Conservation (phyloP, 768 basidiomycete species). For the Grammothele lineata region DNA sequence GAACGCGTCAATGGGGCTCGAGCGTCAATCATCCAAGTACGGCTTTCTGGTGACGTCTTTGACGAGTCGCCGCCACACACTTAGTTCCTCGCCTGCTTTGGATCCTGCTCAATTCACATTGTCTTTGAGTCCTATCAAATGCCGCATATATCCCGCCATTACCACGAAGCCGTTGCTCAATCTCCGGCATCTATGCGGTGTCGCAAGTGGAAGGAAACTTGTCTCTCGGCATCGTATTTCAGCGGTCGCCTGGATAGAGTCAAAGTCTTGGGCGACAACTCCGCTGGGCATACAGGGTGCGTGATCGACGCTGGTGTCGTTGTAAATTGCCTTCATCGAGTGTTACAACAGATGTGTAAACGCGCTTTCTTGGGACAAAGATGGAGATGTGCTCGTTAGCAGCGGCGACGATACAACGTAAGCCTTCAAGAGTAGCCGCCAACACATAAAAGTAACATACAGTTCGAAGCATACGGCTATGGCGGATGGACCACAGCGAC, state of each 20-base stretch:
- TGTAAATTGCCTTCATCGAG: slow-evolving; percentile 20
- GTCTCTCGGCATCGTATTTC: slow-evolving; percentile 16
- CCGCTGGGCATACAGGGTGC: slow-evolving; percentile 67
- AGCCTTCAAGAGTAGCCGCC: no score
- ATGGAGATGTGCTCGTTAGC: slow-evolving; percentile 61
- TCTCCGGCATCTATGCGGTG: slow-evolving; percentile 1
- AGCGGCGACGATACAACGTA: slow-evolving; percentile 74
- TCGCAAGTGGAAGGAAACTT: slow-evolving; percentile 10
- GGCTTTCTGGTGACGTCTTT: no score
- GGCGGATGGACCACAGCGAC: slow-evolving; percentile 57
- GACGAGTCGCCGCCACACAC: no score
- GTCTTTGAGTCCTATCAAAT: not conserved
- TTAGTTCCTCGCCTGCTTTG: no score
- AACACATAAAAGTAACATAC: no score
- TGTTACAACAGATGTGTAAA: slow-evolving; percentile 56
- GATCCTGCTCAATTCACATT: not conserved
- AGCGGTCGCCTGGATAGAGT: slow-evolving; percentile 52
- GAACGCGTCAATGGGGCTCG: no score
- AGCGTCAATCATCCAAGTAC: no score
- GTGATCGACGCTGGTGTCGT: slow-evolving; percentile 12
- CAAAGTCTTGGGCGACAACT: slow-evolving; percentile 60
- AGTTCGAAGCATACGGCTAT: slow-evolving; percentile 80
- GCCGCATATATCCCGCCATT: not conserved
- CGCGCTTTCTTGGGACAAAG: slow-evolving; percentile 67
- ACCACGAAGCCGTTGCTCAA: not conserved